Percentiles rank a stretch among this genome's conserved stretches.
These are phyloP conservation scores for Capronia epimyces DNA, from an alignment of 2,329 filamentous ascomycete genomes.

Conservation along the genomic window DNA sequence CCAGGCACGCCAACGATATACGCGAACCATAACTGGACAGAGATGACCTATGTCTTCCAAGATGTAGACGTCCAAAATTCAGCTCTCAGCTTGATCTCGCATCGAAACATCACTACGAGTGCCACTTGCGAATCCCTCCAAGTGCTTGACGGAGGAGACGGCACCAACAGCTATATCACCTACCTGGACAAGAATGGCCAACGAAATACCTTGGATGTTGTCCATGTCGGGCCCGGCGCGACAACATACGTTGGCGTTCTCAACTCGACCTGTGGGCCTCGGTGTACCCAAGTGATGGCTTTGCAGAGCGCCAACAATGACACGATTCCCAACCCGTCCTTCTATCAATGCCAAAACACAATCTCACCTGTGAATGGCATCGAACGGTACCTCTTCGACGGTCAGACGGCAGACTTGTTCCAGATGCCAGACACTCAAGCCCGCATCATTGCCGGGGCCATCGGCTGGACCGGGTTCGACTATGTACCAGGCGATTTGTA, in stretches of 20 bases:
- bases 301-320: constrained; percentile 18
- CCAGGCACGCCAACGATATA: constrained; percentile 21
- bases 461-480: constrained; percentile 26
- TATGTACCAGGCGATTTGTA: constrained; percentile 11
- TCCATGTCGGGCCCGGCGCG: constrained; percentile 16
- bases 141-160: constrained; percentile 16
- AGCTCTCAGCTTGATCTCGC: constrained; percentile 12
- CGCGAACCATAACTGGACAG: constrained; percentile 11
- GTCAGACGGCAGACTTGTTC: constrained; percentile 11
- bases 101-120: constrained; percentile 17
- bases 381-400: constrained; percentile 12
- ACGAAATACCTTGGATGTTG: constrained; percentile 13
- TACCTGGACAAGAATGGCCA: constrained; percentile 13
- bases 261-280: constrained; percentile 25
- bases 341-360: constrained; percentile 26
- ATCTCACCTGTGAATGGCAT: constrained; percentile 14
- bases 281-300: constrained; percentile 23
- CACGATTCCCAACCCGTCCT: constrained; percentile 14
- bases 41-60: constrained; percentile 21
- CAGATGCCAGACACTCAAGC: constrained; percentile 22
- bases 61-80: constrained; percentile 17
- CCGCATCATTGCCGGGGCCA: constrained; percentile 24
- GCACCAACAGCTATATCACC: constrained; percentile 11
- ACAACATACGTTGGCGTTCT: constrained; percentile 21
- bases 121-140: constrained; percentile 13